Conservation (phyloP, 1,284 basidiomycete species). For the Ganoderma multipileum region DNA sequence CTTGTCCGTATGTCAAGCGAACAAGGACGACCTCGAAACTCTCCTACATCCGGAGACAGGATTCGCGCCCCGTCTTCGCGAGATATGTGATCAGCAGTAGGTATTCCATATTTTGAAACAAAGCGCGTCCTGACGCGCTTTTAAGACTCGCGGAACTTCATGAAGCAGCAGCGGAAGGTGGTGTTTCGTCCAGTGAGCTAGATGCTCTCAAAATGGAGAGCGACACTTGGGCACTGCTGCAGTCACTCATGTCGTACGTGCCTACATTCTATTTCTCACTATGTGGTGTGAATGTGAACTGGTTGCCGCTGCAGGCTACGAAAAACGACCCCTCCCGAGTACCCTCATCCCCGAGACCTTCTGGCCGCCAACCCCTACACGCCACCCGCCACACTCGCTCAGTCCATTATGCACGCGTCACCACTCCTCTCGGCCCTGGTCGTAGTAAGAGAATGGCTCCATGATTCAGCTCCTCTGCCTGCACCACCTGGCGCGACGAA, state of each 20-base stretch:
- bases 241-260: conserved; percentile 73
- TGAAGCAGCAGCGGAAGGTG: conserved; percentile 44
- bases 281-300: neutral
- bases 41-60: conserved; percentile 71
- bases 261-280: neutral
- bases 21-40: conserved; percentile 64
- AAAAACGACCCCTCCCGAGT: conserved; percentile 58
- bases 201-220: conserved; percentile 75
- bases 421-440: conserved; percentile 76
- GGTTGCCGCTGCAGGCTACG: conserved; percentile 67
- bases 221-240: conserved; percentile 83
- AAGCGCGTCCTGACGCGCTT: neutral
- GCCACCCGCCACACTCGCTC: conserved; percentile 75
- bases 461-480: conserved; percentile 64
- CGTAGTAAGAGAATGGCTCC: conserved; percentile 84
- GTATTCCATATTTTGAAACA: conserved; percentile 33
- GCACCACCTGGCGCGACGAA: conserved; percentile 71
- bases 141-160: conserved; percentile 59
- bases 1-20: conserved; percentile 60
- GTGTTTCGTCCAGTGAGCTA: conserved; percentile 56
- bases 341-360: conserved; percentile 56
- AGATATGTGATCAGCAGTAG: conserved; percentile 71
- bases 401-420: conserved; percentile 71
- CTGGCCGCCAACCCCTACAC: conserved; percentile 78
- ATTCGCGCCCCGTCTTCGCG: conserved; percentile 70